phyloP scores from a whole-genome alignment of 108 stramenopile species.

The Pseudonitzschia multiseries region DNA sequence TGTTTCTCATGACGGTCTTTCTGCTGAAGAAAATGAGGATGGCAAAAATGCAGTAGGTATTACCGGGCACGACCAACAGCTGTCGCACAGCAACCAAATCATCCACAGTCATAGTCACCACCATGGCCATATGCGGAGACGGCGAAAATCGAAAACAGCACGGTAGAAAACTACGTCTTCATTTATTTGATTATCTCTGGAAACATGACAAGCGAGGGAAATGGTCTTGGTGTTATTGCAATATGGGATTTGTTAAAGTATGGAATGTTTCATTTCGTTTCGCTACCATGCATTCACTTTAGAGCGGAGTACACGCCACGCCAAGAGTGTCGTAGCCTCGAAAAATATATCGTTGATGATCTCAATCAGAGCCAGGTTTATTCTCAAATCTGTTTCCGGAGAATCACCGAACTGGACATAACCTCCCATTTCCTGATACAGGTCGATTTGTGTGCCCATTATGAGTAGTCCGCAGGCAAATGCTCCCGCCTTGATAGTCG shows the following conservation, averaged over 20 bases:
- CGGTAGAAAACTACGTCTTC: not conserved
- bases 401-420: slow-evolving; percentile 72
- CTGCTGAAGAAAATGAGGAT: not conserved
- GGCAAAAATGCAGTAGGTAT: not conserved
- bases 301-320: slow-evolving; percentile 52
- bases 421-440: slow-evolving; percentile 56
- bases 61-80: not conserved
- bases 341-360: slow-evolving; percentile 75
- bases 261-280: not conserved
- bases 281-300: slow-evolving; percentile 10
- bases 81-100: not conserved
- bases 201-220: too few relatives aligned
- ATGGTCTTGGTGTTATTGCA: too few relatives aligned
- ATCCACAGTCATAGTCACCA: too few relatives aligned
- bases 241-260: too few relatives aligned
- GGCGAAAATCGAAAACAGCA: slow-evolving; percentile 5
- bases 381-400: slow-evolving; percentile 59
- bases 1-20: not conserved
- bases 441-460: slow-evolving; percentile 70
- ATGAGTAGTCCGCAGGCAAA: slow-evolving; percentile 77
- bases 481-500: slow-evolving; percentile 64
- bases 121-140: not conserved
- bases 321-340: slow-evolving; percentile 52
- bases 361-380: slow-evolving; percentile 59
- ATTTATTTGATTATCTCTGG: too few relatives aligned